Evolutionary conservation across 2,329 filamentous ascomycete genomes (phyloP), one percentile per base, ranked within the genome.

Genomic region (Sporothrix variecibatus): DNA sequence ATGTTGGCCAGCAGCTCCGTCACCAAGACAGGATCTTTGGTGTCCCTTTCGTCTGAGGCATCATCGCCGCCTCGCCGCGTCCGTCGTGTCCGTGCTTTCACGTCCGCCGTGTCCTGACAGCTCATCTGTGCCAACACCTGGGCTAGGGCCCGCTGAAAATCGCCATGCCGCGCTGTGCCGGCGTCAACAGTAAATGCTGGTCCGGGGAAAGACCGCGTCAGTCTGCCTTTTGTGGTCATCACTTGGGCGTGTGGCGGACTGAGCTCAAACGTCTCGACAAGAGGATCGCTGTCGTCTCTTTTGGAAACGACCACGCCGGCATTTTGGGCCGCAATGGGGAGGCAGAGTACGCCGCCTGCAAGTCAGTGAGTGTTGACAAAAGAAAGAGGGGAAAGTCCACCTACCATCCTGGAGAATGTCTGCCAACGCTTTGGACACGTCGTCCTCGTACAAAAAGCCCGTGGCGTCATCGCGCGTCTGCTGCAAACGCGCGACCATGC

Each of bases 11-110:
- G 80, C 8, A 87, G 82, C 56, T 89, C 85, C 0, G 86, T 89
- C 0, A 91, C 82, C 15, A 89, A 80, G 1, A 79, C 81, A 0
- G 88, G 89, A 72, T 87, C 72, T 0, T 78, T 80, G 0, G 87
- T 86, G 23, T 91, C 87, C 2, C 87, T 82, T 0, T 78, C 79
- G 74, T 90, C 87, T 1, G 78, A 76, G 7, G 11, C 5, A 26
- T 82, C 78, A 0, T 75, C n/a, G n/a, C n/a, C 3, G 1, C 20
- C 49, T 51, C 80, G 62, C 0, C 78, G 70, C 0, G 83, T 84
- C 72, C 89, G 89, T 2, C 15, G 15, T 75, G 80, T 74, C 4
- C 67, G 77, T 0, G 75, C 72, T 0, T 75, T 74, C 62, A 76
- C 79, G 3, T 75, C 78, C 0, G 72, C 20, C 0, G 76, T 76